These are phyloP conservation scores for Claviceps fusiformis DNA, from an alignment of 2,329 filamentous ascomycete genomes.

Conservation along the genomic window DNA sequence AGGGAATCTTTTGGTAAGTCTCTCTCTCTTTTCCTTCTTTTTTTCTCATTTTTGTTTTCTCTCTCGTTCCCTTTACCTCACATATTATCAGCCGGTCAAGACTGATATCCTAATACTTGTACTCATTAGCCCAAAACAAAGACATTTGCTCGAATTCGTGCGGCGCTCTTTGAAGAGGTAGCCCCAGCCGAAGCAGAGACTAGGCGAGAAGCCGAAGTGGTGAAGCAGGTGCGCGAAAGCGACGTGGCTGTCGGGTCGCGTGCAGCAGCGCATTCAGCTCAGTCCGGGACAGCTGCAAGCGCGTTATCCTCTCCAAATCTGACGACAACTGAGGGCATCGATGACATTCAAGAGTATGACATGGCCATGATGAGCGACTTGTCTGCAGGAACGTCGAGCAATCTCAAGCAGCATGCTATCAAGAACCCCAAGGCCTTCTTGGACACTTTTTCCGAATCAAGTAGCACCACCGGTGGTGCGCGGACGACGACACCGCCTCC, in stretches of 20 bases:
- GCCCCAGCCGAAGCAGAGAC: slow-evolving; percentile 81
- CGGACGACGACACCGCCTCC: slow-evolving; percentile 53
- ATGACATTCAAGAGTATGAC: slow-evolving; percentile 58
- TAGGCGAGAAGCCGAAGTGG: slow-evolving; percentile 84
- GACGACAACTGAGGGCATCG: slow-evolving; percentile 48
- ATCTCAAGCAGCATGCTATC: slow-evolving; percentile 62
- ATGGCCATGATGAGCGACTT: slow-evolving; percentile 51
- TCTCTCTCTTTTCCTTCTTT: background rate
- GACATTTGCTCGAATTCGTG: slow-evolving; percentile 84
- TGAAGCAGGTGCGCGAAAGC: slow-evolving; percentile 86
- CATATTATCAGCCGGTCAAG: no score
- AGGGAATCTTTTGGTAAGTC: slow-evolving; percentile 69
- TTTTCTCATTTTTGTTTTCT: no score
- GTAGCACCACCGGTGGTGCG: slow-evolving; percentile 35
- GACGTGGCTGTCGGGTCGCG: slow-evolving; percentile 51
- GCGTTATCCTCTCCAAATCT: slow-evolving; percentile 57
- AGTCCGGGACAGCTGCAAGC: slow-evolving; percentile 37
- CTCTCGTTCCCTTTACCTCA: no score
- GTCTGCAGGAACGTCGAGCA: slow-evolving; percentile 38
- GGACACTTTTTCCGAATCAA: slow-evolving; percentile 62
- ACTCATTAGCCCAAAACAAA: slow-evolving; percentile 73
- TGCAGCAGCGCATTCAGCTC: slow-evolving; percentile 23
- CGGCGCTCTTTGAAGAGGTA: slow-evolving; percentile 76
- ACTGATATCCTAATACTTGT: background rate
- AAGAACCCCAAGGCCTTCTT: slow-evolving; percentile 61